Base-by-base conservation (phyloP, 2,329 filamentous ascomycete genomes). In the Bipolaris oryzae region DNA sequence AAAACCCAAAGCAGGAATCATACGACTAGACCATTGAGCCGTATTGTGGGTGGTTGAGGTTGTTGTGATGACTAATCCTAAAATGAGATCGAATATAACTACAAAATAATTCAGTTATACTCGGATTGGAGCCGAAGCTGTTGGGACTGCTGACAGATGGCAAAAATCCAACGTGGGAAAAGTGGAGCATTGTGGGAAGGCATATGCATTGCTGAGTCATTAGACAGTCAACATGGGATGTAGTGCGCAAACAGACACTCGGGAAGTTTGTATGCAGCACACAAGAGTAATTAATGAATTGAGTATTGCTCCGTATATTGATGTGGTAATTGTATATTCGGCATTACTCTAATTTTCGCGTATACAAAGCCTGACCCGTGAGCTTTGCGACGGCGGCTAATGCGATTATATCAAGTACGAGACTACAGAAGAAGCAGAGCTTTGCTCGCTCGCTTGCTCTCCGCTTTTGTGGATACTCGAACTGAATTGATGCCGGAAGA, bases 1-100 rank as follows among this genome's bases (percentile, higher is more conserved):
- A 42, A 35, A 41, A 56, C 62, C 61, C 68, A 68, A 70, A 69
- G 66, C 66, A 62, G 64, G 63, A 69, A 69, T 70, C 66, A 69
- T 71, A 61, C 68, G 56, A 68, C 66, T 69, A 71, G 68, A 70
- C 67, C 67, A 44, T 44, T 28, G 31, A 28, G 42, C 42, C 42
- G 42, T 16, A 31, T 31, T 11, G 28, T 11, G 25, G 42, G 18
- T 31, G 42, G n/a, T 44, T 31, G 23, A 66, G n/a, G 10, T 18
- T 39, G n/a, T 31, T 44, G 10, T 31, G 42, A 44, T 44, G 42
- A 44, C 42, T 44, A 44, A 44, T 33, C 25, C 15, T 6, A 3
- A 21, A 42, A 42, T 25, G n/a, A 2, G 10, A 18, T 13, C 2
- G 7, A 11, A 10, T 38, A 20, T 20, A 38, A 3, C 3, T 34